Evolutionary conservation across 2,329 filamentous ascomycete species (phyloP).

Genomic region (Beauveria asiatica): DNA sequence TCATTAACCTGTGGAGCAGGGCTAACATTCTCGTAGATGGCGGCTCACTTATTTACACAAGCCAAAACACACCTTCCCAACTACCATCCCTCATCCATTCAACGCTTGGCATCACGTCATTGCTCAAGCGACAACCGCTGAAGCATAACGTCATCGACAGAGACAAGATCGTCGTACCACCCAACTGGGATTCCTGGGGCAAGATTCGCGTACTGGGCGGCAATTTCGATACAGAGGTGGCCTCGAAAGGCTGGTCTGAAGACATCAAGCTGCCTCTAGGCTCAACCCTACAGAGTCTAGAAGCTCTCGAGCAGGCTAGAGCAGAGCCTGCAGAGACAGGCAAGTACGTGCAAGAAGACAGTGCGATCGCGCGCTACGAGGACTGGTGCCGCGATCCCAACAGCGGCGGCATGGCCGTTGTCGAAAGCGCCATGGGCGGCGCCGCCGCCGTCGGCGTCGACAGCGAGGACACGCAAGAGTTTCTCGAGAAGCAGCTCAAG

Average conservation of each 20-base stretch:
- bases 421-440: constrained; percentile 31
- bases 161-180: constrained; percentile 87
- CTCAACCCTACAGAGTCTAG: constrained; percentile 16
- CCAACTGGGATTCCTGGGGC: constrained; percentile 98
- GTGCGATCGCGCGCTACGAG: constrained; percentile 67
- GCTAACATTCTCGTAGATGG: constrained; percentile 49
- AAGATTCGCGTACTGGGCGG: constrained; percentile 91
- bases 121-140: constrained; percentile 67
- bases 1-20: constrained; percentile 4
- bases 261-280: constrained; percentile 57
- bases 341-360: constrained; percentile 23
- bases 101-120: constrained; percentile 75
- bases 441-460: constrained; percentile 26
- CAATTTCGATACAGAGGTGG: constrained; percentile 81
- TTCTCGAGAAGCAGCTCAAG: constrained; percentile 66
- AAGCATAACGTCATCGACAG: constrained; percentile 90
- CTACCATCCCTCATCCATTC: constrained; percentile 76
- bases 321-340: constrained; percentile 15
- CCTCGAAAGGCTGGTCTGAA: constrained; percentile 77
- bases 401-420: constrained; percentile 42
- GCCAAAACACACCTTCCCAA: constrained; percentile 65
- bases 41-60: constrained; percentile 77
- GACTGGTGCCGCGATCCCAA: constrained; percentile 70
- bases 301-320: constrained; percentile 18
- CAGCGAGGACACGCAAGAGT: constrained; percentile 61